A percentile compares a stretch with the other conserved stretches of the same genome.
phyloP scores from a whole-genome alignment of 2,329 filamentous ascomycete genomes.

The Hypoxylon sp. region DNA sequence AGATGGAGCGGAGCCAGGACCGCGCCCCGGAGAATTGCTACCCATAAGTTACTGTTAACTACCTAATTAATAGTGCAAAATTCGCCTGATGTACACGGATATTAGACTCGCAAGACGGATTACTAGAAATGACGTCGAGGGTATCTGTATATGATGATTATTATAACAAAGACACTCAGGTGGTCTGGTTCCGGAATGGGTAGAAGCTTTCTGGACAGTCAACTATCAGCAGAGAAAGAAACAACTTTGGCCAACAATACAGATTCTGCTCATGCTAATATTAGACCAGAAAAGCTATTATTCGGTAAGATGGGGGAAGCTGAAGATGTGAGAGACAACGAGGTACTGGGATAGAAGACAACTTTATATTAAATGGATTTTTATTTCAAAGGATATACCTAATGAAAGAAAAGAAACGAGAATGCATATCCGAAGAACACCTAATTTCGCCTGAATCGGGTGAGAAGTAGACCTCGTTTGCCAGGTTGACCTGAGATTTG shows the following conservation, averaged over 20 bases:
- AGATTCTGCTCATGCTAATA: neutral
- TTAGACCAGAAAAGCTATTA: neutral
- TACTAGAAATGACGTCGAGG: neutral
- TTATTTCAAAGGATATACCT: neutral
- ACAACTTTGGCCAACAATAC: neutral
- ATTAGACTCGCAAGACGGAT: neutral
- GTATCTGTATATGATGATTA: neutral
- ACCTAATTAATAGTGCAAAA: neutral
- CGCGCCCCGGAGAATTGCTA: neutral
- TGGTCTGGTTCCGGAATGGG: neutral
- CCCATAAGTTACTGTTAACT: neutral
- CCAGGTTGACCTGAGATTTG: neutral
- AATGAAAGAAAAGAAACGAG: neutral
- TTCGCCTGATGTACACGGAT: neutral
- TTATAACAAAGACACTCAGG: neutral
- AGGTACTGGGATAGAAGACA: neutral
- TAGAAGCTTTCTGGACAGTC: neutral
- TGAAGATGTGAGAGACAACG: neutral
- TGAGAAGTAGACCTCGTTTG: neutral
- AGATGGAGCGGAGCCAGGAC: neutral
- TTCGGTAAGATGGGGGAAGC: neutral
- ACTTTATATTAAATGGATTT: neutral
- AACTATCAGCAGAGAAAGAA: neutral
- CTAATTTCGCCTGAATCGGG: neutral
- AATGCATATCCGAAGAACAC: neutral